phyloP scores from a whole-genome alignment of 306 rosid genomes.

The Lablab purpureus region DNA sequence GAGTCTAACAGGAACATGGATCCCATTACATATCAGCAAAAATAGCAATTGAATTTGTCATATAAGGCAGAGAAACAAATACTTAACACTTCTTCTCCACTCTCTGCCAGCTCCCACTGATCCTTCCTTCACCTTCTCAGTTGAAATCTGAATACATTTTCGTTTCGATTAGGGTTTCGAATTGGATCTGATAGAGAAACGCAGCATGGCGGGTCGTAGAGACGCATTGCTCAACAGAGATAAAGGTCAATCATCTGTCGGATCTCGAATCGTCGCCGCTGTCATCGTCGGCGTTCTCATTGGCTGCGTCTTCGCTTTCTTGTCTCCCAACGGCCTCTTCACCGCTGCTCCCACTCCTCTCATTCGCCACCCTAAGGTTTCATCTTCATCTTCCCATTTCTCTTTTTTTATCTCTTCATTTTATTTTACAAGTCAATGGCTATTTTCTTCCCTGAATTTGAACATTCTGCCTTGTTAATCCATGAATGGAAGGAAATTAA shows the following conservation, averaged over 20 bases:
- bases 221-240: conserved; percentile 66
- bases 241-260: conserved; percentile 56
- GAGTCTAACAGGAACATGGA: too few relatives aligned
- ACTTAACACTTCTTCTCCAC: neutral
- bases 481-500: neutral
- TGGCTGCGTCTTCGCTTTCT: conserved; percentile 71
- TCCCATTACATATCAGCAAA: too few relatives aligned
- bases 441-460: too few relatives aligned
- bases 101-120: neutral
- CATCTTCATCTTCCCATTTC: neutral
- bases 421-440: neutral
- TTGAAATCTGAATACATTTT: neutral
- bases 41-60: neutral
- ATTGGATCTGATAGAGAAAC: neutral
- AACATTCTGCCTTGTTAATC: neutral
- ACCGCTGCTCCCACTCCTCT: conserved; percentile 42
- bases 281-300: conserved; percentile 64
- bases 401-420: neutral
- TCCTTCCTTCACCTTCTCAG: neutral
- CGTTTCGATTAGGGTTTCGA: neutral
- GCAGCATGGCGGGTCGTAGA: conserved; percentile 74
- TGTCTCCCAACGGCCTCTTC: conserved; percentile 63
- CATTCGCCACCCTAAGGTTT: conserved; percentile 4
- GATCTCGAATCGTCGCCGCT: conserved; percentile 63
- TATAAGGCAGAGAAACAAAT: neutral